Percentiles rank a stretch among this genome's conserved stretches.
phyloP scores from a whole-genome alignment of 352 stramenopile species.

The Phytopythium litorale region DNA sequence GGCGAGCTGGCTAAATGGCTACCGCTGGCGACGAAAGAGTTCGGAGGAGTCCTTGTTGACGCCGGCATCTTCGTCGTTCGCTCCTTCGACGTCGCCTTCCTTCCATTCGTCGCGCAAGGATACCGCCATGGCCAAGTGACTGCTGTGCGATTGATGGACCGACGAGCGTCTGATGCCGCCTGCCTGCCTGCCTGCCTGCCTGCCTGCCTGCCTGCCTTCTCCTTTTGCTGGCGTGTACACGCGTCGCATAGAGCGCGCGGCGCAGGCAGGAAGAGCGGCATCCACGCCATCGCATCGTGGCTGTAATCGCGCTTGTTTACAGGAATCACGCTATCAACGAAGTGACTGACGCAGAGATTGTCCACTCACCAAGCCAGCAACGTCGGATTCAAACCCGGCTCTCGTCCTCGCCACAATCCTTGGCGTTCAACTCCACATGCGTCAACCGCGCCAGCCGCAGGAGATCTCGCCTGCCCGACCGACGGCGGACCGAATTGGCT shows the following conservation, averaged over 20 bases:
- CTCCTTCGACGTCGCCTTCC: neutral
- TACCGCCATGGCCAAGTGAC: no score
- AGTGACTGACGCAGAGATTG: neutral
- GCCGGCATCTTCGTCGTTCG: neutral
- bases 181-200: no score
- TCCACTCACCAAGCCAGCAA: neutral
- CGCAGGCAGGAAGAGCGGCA: neutral
- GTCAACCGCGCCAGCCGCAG: no score
- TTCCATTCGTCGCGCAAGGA: neutral
- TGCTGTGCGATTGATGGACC: no score
- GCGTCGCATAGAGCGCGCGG: neutral
- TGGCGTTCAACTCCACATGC: no score
- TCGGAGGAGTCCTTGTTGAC: neutral
- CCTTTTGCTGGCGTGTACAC: neutral
- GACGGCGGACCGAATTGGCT: no score
- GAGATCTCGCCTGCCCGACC: no score
- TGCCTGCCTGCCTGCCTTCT: no score
- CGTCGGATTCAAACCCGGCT: neutral
- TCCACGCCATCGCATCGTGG: neutral
- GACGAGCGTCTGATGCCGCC: no score
- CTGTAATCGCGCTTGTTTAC: slow-evolving; percentile 7
- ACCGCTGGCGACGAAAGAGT: neutral
- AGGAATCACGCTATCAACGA: neutral
- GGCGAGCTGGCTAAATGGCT: slow-evolving; percentile 2
- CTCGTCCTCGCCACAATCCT: no score